Evolutionary conservation across 73 alveolate genomes (phyloP).

Genomic region (Paramecium caudatum): DNA sequence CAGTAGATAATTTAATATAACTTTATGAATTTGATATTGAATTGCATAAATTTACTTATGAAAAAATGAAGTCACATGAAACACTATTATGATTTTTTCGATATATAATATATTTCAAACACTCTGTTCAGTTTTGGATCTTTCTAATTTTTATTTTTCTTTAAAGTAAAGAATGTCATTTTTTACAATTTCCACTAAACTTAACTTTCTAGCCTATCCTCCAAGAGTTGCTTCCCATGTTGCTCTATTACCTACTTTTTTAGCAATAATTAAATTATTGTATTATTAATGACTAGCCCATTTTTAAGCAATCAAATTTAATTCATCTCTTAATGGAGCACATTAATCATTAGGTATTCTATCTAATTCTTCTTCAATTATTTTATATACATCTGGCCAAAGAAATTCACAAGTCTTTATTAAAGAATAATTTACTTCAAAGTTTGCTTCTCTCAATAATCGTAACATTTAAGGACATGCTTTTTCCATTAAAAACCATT

Average conservation of each 20-base stretch:
- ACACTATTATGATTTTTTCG: no score
- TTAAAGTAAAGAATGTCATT: conserved; percentile 21
- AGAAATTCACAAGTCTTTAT: conserved; percentile 20
- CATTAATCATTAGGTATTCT: conserved; percentile 25
- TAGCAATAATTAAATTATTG: background rate
- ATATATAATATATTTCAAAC: conserved; percentile 20
- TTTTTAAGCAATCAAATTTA: background rate
- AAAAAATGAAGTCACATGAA: no score
- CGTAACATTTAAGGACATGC: conserved; percentile 48
- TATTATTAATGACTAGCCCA: conserved; percentile 32
- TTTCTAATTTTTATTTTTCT: background rate
- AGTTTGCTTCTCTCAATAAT: conserved; percentile 57
- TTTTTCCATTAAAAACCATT: background rate
- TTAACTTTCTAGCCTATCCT: conserved; percentile 65
- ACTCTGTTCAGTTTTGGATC: conserved; percentile 21
- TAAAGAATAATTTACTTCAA: background rate
- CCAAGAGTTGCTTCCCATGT: conserved; percentile 68
- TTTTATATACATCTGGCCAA: conserved; percentile 51
- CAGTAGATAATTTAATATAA: background rate
- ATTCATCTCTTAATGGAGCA: conserved; percentile 46
- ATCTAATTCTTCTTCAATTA: conserved; percentile 9
- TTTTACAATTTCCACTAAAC: conserved; percentile 11
- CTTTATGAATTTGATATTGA: background rate
- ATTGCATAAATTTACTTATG: conserved; percentile 43
- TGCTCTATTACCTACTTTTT: conserved; percentile 32